A percentile compares a stretch with the other conserved stretches of the same genome.
phyloP scores from a whole-genome alignment of 768 basidiomycete genomes.

The Leccinum obscurum region DNA sequence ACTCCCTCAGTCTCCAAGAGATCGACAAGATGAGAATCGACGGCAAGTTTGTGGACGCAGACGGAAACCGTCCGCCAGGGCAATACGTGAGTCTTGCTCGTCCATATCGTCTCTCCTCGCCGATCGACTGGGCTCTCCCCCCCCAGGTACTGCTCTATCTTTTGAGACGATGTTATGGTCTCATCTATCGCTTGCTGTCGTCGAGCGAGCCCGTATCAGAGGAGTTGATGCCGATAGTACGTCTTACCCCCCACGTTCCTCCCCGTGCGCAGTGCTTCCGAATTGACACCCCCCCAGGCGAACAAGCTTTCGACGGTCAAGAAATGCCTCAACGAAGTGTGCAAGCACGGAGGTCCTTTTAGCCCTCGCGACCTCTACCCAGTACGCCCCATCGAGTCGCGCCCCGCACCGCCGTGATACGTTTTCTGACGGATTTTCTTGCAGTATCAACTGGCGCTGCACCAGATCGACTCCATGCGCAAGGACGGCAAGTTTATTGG shows the following conservation, averaged over 20 bases:
- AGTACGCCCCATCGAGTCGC: constrained; percentile 45
- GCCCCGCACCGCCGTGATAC: not conserved
- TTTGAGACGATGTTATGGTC: constrained; percentile 91
- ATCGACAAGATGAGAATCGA: constrained; percentile 97
- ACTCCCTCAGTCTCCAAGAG: constrained; percentile 89
- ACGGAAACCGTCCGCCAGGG: constrained; percentile 87
- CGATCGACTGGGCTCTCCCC: not conserved
- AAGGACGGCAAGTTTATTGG: constrained; percentile 94
- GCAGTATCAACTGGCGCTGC: constrained; percentile 90
- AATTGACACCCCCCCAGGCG: constrained; percentile 50
- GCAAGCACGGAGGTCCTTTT: constrained; percentile 93
- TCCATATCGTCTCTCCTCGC: not conserved
- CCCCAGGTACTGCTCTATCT: constrained; percentile 87
- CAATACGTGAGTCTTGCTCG: constrained; percentile 74
- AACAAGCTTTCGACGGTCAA: constrained; percentile 97
- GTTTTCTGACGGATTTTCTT: constrained; percentile 8
- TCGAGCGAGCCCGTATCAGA: constrained; percentile 97
- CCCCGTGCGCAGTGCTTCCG: not conserved
- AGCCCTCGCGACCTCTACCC: constrained; percentile 92
- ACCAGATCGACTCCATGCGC: constrained; percentile 92
- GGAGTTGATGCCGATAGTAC: constrained; percentile 93
- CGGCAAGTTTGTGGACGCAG: constrained; percentile 94
- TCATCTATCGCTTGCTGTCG: constrained; percentile 90
- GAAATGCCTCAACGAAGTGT: constrained; percentile 94
- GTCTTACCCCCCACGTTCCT: constrained; percentile 22